Evolutionary conservation across 2,329 filamentous ascomycete genomes (phyloP).

Genomic region (Cercospora sp.): DNA sequence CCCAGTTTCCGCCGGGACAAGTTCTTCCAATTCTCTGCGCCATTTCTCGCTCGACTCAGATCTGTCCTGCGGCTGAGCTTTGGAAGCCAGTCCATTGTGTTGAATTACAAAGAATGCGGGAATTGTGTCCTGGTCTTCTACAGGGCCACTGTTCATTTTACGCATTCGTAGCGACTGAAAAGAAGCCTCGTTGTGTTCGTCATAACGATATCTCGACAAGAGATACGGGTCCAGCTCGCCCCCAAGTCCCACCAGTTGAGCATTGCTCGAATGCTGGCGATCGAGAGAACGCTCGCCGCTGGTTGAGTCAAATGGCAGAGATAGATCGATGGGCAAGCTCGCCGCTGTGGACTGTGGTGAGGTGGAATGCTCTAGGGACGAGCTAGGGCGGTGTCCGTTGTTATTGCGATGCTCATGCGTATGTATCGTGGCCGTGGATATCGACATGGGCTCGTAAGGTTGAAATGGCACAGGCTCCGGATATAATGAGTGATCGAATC

Average conservation of each 20-base stretch:
- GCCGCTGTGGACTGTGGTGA: conserved; percentile 30
- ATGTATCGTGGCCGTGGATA: conserved; percentile 28
- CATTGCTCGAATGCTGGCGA: conserved; percentile 36
- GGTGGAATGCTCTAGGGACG: conserved; percentile 29
- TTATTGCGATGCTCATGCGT: conserved; percentile 12
- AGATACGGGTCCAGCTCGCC: conserved; percentile 39
- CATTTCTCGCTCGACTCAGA: conserved; percentile 30
- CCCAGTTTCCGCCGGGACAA: conserved; percentile 38
- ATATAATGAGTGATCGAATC: conserved; percentile 36
- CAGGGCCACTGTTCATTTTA: conserved; percentile 33
- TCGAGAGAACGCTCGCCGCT: conserved; percentile 37
- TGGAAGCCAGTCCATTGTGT: conserved; percentile 38
- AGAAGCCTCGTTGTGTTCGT: conserved; percentile 38
- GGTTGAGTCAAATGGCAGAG: conserved; percentile 33
- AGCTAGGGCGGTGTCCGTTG: conserved; percentile 21
- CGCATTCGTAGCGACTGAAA: conserved; percentile 38
- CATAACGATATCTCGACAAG: conserved; percentile 38
- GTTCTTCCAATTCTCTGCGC: conserved; percentile 36
- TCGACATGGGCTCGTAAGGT: conserved; percentile 30
- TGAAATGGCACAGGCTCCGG: conserved; percentile 33
- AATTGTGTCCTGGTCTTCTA: conserved; percentile 27
- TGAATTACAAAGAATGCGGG: conserved; percentile 41
- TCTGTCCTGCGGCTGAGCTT: conserved; percentile 39
- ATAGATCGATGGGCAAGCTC: conserved; percentile 26
- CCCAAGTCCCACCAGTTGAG: conserved; percentile 38